Evolutionary conservation across 192 early-diverging fungal genomes (phyloP).

Genomic region (Linnemannia zychae): DNA sequence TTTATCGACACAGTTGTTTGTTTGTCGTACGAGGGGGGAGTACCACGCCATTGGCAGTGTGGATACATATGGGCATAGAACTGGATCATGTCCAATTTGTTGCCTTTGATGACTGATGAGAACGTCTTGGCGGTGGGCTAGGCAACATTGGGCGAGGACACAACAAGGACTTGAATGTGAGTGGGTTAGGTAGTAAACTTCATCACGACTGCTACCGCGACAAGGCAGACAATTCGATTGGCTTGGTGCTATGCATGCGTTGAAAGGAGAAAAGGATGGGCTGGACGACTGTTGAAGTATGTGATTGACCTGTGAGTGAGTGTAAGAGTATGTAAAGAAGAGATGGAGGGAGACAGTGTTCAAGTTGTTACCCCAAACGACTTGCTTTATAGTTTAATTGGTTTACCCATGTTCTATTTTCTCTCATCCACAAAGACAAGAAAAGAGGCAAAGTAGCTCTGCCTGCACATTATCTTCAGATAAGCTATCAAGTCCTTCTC

Average conservation of each 20-base stretch:
- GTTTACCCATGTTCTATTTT: neutral
- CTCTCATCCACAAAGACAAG: neutral
- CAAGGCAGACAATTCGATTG: neutral
- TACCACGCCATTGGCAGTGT: neutral
- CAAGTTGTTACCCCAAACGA: too few relatives aligned
- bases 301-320: too few relatives aligned
- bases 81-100: neutral
- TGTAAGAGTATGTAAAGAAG: neutral
- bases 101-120: neutral
- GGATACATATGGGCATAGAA: neutral
- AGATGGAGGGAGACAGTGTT: too few relatives aligned
- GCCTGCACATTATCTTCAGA: neutral
- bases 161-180: neutral
- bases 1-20: too few relatives aligned
- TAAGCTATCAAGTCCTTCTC: neutral
- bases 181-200: neutral
- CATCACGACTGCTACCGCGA: too few relatives aligned
- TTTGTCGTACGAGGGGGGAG: neutral
- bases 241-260: neutral
- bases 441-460: neutral
- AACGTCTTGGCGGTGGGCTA: neutral
- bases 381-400: too few relatives aligned
- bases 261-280: neutral
- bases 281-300: too few relatives aligned
- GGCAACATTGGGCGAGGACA: neutral